These are phyloP conservation scores for Catharanthus roseus DNA, from an alignment of 257 asterid genomes.

Conservation along the genomic window DNA sequence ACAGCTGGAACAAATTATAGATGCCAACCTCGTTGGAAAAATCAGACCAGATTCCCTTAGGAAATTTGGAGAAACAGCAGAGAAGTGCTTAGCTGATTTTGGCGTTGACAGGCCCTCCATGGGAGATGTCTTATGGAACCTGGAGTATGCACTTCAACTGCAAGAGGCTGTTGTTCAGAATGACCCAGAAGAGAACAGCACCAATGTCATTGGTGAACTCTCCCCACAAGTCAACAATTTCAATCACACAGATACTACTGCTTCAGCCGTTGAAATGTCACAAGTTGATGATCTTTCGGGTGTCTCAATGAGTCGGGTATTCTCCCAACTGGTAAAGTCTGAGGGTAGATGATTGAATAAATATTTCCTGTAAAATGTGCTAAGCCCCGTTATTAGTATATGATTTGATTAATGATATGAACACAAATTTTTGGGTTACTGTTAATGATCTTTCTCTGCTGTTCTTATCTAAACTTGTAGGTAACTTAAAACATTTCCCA, in stretches of 20 bases:
- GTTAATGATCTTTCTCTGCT: not conserved
- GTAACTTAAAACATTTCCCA: not conserved
- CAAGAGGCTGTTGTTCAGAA: conserved; percentile 52
- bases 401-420: not conserved
- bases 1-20: conserved; percentile 58
- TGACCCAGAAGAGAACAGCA: conserved; percentile 68
- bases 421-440: not conserved
- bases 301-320: conserved; percentile 60
- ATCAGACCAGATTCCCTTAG: conserved; percentile 65
- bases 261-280: conserved; percentile 34
- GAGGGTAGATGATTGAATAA: conserved; percentile 56
- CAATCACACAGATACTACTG: conserved; percentile 27
- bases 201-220: conserved; percentile 52
- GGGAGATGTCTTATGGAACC: conserved; percentile 85
- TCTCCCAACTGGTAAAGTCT: conserved; percentile 65
- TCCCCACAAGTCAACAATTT: conserved; percentile 45
- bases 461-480: not conserved
- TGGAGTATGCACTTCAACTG: conserved; percentile 76
- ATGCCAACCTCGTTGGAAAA: conserved; percentile 44
- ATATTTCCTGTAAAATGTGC: not conserved
- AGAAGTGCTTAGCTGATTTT: conserved; percentile 72
- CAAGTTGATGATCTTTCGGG: conserved; percentile 53
- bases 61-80: conserved; percentile 77
- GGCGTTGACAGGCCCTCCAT: conserved; percentile 74
- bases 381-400: not conserved